phyloP scores from a whole-genome alignment of 768 basidiomycete species.

The Tricholoma hemisulphureum region DNA sequence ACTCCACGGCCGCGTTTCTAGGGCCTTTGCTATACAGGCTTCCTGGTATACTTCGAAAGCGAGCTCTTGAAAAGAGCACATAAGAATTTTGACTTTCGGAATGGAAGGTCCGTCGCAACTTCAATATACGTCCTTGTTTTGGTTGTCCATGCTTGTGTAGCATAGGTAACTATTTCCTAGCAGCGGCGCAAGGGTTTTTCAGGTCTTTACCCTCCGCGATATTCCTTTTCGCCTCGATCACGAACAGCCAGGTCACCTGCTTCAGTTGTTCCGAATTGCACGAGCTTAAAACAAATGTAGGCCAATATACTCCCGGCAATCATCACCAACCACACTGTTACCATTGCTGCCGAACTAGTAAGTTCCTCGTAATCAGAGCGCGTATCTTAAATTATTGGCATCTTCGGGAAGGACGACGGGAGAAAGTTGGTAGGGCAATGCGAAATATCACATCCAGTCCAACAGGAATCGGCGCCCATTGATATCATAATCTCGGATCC shows the following conservation, averaged over 20 bases:
- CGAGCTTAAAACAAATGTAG: slow-evolving; percentile 30
- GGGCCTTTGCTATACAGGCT: slow-evolving; percentile 50
- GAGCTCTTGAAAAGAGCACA: slow-evolving; percentile 86
- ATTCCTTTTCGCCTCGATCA: slow-evolving; percentile 90
- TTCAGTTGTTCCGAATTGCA: slow-evolving; percentile 14
- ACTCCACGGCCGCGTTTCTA: background rate
- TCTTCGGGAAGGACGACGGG: slow-evolving; percentile 59
- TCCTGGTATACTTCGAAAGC: slow-evolving; percentile 89
- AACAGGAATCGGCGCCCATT: slow-evolving; percentile 27
- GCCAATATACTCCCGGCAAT: slow-evolving; percentile 88
- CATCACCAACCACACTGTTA: slow-evolving; percentile 93
- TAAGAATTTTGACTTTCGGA: slow-evolving; percentile 91
- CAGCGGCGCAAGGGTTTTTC: slow-evolving; percentile 87
- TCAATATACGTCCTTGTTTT: background rate
- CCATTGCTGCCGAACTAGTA: slow-evolving; percentile 86
- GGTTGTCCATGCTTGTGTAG: slow-evolving; percentile 32
- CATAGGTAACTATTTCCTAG: slow-evolving; percentile 89
- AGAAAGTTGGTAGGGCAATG: slow-evolving; percentile 85
- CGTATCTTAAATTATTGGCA: too few species aligned
- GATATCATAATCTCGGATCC: slow-evolving; percentile 31
- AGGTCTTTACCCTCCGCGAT: slow-evolving; percentile 91
- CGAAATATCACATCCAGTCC: slow-evolving; percentile 86
- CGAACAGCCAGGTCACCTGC: slow-evolving; percentile 59
- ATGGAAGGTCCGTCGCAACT: slow-evolving; percentile 66
- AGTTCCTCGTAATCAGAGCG: slow-evolving; percentile 32